phyloP scores from a whole-genome alignment of 164 flowering plant genomes.

The Tetracentron sinense region DNA sequence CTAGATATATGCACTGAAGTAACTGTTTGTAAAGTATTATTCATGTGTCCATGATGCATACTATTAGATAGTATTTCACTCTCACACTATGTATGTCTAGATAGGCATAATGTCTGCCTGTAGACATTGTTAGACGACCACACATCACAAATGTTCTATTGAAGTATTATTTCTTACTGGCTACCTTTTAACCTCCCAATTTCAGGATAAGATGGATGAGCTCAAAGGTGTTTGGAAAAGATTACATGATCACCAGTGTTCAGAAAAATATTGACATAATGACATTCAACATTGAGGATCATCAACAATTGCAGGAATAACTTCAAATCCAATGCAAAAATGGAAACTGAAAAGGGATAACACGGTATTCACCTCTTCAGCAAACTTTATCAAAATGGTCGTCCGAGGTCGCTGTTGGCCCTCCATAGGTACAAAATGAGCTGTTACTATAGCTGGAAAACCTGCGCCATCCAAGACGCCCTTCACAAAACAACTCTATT shows the following conservation, averaged over 20 bases:
- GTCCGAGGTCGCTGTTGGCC: constrained; percentile 97
- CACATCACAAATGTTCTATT: too few species aligned
- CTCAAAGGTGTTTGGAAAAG: not conserved
- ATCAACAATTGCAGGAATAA: not conserved
- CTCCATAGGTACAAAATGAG: constrained; percentile 98
- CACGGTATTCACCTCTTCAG: constrained; percentile 73
- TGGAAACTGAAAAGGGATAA: not conserved
- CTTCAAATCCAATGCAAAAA: not conserved
- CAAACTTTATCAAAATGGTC: constrained; percentile 93
- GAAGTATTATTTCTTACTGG: too few species aligned
- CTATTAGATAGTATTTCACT: too few species aligned
- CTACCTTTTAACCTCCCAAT: too few species aligned
- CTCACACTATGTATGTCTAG: too few species aligned
- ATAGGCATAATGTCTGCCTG: too few species aligned
- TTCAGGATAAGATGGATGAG: not conserved
- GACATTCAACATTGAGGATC: not conserved
- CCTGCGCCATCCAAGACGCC: constrained; percentile 95
- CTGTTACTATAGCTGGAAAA: constrained; percentile 95
- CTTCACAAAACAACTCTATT: constrained; percentile 51
- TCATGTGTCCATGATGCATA: too few species aligned
- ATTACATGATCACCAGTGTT: not conserved
- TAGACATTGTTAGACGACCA: too few species aligned
- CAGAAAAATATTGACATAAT: not conserved
- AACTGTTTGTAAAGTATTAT: too few species aligned
- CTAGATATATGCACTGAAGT: too few species aligned